Evolutionary conservation across 352 stramenopile genomes (phyloP).

Genomic region (Phytopythium mirpurense): DNA sequence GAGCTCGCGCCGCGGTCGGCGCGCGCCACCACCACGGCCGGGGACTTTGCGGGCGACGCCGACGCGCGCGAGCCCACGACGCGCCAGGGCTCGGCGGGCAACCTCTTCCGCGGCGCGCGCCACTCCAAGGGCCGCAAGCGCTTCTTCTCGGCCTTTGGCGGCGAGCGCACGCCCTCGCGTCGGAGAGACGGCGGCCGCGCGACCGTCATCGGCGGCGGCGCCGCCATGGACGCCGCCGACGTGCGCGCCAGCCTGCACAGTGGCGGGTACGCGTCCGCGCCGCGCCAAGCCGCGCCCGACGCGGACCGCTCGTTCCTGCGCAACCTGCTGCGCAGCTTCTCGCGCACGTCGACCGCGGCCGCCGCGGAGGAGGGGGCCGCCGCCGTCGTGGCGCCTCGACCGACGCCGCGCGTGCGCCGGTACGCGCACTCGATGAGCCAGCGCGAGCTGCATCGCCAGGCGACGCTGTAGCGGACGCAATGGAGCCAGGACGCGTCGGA

Average conservation of each 20-base stretch:
- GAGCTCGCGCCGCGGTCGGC: slow-evolving; percentile 3
- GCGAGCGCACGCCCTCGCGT: background rate
- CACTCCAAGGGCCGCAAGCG: slow-evolving; percentile 45
- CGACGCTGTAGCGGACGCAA: slow-evolving; percentile 10
- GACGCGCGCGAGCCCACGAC: background rate
- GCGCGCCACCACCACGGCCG: slow-evolving; percentile 17
- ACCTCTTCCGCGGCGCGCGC: slow-evolving; percentile 57
- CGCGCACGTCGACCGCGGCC: background rate
- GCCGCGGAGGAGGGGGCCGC: slow-evolving; percentile 12
- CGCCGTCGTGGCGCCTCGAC: slow-evolving; percentile 6
- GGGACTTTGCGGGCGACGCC: slow-evolving; percentile 5
- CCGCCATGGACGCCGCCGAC: no score
- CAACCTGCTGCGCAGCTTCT: slow-evolving; percentile 3
- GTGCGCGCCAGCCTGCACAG: no score
- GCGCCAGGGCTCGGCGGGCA: slow-evolving; percentile 40
- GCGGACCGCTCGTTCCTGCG: slow-evolving; percentile 9
- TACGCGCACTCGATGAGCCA: slow-evolving; percentile 19
- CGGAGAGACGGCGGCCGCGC: background rate
- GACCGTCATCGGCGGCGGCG: no score
- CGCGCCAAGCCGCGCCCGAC: no score
- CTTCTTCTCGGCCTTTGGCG: slow-evolving; percentile 36
- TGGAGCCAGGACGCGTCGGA: no score
- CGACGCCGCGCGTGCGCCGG: slow-evolving; percentile 35
- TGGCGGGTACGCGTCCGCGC: no score
- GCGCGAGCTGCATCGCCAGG: slow-evolving; percentile 18